Conservation (phyloP, 495 filamentous ascomycete species). For the Letharia columbiana region DNA sequence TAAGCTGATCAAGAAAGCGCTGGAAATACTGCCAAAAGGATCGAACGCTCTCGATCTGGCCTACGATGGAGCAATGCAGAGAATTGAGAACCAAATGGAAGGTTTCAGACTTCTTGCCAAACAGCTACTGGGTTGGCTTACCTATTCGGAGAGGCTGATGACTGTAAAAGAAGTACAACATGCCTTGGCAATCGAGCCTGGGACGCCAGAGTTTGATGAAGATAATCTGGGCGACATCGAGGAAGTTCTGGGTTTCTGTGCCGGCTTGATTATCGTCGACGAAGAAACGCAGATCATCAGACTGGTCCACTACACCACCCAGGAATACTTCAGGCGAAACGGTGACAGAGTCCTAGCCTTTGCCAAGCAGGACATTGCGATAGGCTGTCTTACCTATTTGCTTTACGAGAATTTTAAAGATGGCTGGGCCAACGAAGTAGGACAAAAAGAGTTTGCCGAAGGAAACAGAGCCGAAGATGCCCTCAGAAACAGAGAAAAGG, state of each 20-base stretch:
- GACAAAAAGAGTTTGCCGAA: too few species aligned
- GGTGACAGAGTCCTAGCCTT: neutral
- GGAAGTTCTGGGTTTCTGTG: conserved; percentile 33
- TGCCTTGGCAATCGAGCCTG: conserved; percentile 33
- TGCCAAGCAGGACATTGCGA: neutral
- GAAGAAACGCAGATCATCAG: neutral
- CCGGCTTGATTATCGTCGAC: conserved; percentile 38
- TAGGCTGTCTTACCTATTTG: conserved; percentile 9
- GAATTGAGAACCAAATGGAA: conserved; percentile 24
- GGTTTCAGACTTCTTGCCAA: conserved; percentile 11
- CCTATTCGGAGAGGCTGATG: conserved; percentile 18
- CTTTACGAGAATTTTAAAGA: neutral
- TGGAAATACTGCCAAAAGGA: conserved; percentile 25
- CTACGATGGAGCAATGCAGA: conserved; percentile 26
- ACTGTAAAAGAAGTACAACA: conserved; percentile 25
- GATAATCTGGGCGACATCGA: conserved; percentile 32
- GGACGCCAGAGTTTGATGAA: conserved; percentile 29
- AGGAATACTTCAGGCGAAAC: neutral
- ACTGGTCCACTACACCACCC: conserved; percentile 5
- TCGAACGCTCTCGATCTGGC: conserved; percentile 20
- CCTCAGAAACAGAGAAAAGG: too few species aligned
- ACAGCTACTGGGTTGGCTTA: conserved; percentile 20
- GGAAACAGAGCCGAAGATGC: too few species aligned
- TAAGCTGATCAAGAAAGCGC: conserved; percentile 27
- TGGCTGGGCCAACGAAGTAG: neutral